These are phyloP conservation scores for Penicillium longicatenatum DNA, from an alignment of 495 filamentous ascomycete species.

Conservation along the genomic window DNA sequence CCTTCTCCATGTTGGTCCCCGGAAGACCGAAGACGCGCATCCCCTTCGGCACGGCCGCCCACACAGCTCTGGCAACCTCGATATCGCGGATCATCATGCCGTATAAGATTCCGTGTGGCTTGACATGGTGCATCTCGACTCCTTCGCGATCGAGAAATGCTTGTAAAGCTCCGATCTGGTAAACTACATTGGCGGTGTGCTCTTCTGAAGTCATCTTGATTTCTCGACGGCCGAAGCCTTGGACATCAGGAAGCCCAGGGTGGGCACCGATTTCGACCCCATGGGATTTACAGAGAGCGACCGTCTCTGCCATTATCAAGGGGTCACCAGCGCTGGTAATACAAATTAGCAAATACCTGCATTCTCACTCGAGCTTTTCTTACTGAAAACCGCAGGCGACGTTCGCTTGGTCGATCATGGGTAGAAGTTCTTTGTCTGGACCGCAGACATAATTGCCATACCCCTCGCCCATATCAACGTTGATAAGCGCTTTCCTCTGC, in stretches of 20 bases:
- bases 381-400: constrained; percentile 62
- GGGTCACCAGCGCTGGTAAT: constrained; percentile 49
- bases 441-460: constrained; percentile 50
- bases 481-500: constrained; percentile 47
- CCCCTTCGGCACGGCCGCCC: constrained; percentile 51
- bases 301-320: constrained; percentile 60
- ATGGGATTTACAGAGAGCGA: constrained; percentile 56
- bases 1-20: constrained; percentile 55
- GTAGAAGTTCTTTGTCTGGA: constrained; percentile 60
- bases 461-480: constrained; percentile 55
- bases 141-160: constrained; percentile 57
- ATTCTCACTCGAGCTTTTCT: not conserved
- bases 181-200: constrained; percentile 56
- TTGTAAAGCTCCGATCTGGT: constrained; percentile 61
- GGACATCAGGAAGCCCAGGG: constrained; percentile 61
- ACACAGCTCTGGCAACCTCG: constrained; percentile 53
- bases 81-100: constrained; percentile 59
- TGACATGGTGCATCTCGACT: constrained; percentile 59
- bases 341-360: not conserved
- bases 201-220: constrained; percentile 59
- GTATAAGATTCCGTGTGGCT: constrained; percentile 59
- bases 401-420: constrained; percentile 62
- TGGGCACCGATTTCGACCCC: constrained; percentile 58
- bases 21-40: constrained; percentile 58
- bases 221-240: constrained; percentile 62